Evolutionary conservation across 352 stramenopile species (phyloP).

Genomic region (Globisporangium polare): DNA sequence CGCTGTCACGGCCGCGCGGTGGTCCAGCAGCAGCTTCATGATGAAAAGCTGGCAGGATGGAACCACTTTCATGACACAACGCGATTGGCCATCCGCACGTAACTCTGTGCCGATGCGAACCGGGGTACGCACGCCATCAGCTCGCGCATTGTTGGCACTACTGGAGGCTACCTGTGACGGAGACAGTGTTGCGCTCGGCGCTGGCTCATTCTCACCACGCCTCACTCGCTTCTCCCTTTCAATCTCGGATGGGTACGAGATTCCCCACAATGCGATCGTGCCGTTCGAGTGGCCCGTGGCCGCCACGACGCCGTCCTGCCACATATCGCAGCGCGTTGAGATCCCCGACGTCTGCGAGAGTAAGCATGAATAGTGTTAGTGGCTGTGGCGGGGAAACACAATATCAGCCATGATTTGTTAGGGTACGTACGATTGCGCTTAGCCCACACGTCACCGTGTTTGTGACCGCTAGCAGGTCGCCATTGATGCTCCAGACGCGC

Average conservation of each 20-base stretch:
- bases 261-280: constrained; percentile 67
- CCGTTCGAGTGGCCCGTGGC: constrained; percentile 70
- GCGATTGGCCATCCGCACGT: constrained; percentile 5
- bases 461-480: constrained; percentile 60
- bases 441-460: constrained; percentile 39
- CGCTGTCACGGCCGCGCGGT: constrained; percentile 54
- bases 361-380: too few species aligned
- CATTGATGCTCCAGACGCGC: constrained; percentile 78
- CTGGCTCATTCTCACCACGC: constrained; percentile 2
- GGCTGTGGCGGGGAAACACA: too few species aligned
- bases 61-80: constrained; percentile 30
- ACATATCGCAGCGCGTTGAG: constrained; percentile 66
- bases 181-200: not conserved
- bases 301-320: constrained; percentile 64
- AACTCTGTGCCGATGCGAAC: constrained; percentile 15
- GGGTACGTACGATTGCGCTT: constrained; percentile 41
- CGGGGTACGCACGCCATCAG: not conserved
- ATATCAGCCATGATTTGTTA: too few species aligned
- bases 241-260: constrained; percentile 59
- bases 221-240: constrained; percentile 19
- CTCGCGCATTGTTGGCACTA: constrained; percentile 10
- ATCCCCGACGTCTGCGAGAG: constrained; percentile 41
- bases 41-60: constrained; percentile 71
- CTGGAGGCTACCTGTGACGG: not conserved
- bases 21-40: constrained; percentile 73